These are phyloP conservation scores for Elsinoe fawcettii DNA, from an alignment of 2,329 filamentous ascomycete genomes.

Conservation along the genomic window DNA sequence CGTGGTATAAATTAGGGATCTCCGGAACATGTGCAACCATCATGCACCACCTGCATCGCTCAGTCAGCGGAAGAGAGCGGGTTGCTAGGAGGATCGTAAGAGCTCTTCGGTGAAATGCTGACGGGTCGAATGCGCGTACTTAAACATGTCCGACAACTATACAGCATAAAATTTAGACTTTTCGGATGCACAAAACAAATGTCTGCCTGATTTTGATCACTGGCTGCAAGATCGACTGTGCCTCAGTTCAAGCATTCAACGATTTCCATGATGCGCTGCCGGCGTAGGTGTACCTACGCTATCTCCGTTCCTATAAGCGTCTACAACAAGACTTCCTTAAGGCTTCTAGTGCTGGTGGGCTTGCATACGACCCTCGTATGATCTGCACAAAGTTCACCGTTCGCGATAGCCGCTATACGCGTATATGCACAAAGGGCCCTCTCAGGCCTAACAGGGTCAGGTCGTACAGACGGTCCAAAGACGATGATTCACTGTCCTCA, in stretches of 20 bases:
- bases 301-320: background rate
- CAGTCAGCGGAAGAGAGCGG: background rate
- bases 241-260: background rate
- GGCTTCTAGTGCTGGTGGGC: background rate
- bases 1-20: background rate
- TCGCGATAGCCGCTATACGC: conserved; percentile 1
- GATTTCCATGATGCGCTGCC: background rate
- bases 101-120: background rate
- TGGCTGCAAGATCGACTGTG: background rate
- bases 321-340: background rate
- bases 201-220: background rate
- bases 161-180: background rate
- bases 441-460: no score
- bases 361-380: conserved; percentile 1
- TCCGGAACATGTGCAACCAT: background rate
- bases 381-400: background rate
- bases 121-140: background rate
- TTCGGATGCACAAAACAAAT: background rate
- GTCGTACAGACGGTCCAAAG: background rate
- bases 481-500: background rate
- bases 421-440: background rate
- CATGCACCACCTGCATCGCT: background rate
- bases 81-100: background rate
- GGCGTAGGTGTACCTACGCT: background rate
- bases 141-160: background rate